These are phyloP conservation scores for Aschersonia sp. DNA, from an alignment of 2,329 filamentous ascomycete species.

Conservation along the genomic window DNA sequence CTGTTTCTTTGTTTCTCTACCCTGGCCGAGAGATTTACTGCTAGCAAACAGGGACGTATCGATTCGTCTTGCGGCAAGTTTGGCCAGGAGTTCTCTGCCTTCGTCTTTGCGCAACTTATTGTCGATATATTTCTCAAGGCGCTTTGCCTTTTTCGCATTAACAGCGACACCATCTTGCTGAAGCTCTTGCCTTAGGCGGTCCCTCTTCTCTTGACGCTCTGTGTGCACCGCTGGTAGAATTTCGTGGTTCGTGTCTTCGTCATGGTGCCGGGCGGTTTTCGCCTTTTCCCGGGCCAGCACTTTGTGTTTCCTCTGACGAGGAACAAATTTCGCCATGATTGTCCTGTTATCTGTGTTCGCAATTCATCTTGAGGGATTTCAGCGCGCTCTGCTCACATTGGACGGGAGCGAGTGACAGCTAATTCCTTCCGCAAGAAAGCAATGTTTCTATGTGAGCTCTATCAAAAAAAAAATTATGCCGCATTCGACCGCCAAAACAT, in stretches of 20 bases:
- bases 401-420: too few species aligned
- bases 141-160: conserved; percentile 51
- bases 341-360: not conserved
- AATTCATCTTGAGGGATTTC: not conserved
- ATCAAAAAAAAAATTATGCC: conserved; percentile 19
- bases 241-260: conserved; percentile 21
- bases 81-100: conserved; percentile 68
- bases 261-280: conserved; percentile 24
- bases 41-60: conserved; percentile 74
- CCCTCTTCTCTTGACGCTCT: conserved; percentile 39
- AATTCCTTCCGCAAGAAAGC: too few species aligned
- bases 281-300: conserved; percentile 49
- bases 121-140: conserved; percentile 59
- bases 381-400: too few species aligned
- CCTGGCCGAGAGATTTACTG: conserved; percentile 60
- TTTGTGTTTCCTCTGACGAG: conserved; percentile 53
- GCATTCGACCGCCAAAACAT: conserved; percentile 18
- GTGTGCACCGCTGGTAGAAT: conserved; percentile 27
- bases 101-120: conserved; percentile 92
- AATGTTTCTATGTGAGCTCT: not conserved
- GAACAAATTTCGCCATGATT: conserved; percentile 42
- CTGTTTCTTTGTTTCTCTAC: conserved; percentile 57
- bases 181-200: conserved; percentile 37
- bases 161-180: conserved; percentile 36
- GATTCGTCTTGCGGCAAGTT: conserved; percentile 63